A percentile compares a stretch with the other conserved stretches of the same genome.
phyloP scores from a whole-genome alignment of 306 rosid species.

The Gynostemma pentaphyllum region DNA sequence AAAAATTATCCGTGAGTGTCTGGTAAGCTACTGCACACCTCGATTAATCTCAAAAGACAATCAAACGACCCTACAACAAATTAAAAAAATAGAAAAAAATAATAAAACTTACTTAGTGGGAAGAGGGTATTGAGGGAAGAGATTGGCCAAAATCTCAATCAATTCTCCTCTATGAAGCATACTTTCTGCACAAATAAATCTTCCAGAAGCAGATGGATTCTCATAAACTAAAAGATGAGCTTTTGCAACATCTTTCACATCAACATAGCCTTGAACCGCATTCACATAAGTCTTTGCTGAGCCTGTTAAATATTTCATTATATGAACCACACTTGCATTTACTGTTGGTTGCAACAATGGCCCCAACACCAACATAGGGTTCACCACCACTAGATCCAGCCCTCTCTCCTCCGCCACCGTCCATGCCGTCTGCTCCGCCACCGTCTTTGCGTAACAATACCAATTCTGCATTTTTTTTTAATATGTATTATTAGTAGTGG shows the following conservation, averaged over 20 bases:
- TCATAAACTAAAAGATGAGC: constrained; percentile 71
- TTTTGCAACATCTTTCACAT: constrained; percentile 68
- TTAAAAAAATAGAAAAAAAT: not conserved
- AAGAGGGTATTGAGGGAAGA: constrained; percentile 65
- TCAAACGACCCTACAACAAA: too few species aligned
- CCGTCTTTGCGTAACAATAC: constrained; percentile 86
- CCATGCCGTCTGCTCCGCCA: constrained; percentile 83
- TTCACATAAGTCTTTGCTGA: constrained; percentile 72
- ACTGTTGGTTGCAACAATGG: constrained; percentile 57
- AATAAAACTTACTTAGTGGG: constrained; percentile 56
- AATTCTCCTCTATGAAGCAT: constrained; percentile 78
- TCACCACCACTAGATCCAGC: constrained; percentile 65
- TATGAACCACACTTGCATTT: constrained; percentile 67
- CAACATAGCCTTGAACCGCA: constrained; percentile 59
- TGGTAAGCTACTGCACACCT: too few species aligned
- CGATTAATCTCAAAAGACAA: too few species aligned
- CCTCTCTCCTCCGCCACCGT: constrained; percentile 45
- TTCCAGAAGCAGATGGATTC: constrained; percentile 57
- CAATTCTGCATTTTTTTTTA: constrained; percentile 42
- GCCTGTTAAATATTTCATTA: constrained; percentile 68
- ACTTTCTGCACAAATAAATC: constrained; percentile 62
- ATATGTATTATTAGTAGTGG: not conserved
- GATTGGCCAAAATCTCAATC: constrained; percentile 53
- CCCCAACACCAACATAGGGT: constrained; percentile 74
- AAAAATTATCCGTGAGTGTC: too few species aligned